phyloP scores from a whole-genome alignment of 306 rosid species.

The cucumber (Cucumis sativus) region Cucumber_9930_V3 NC_026657.2:39149001-39149500 shows the following conservation, averaged over 20 bases:
- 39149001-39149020: neutral
- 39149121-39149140: neutral
- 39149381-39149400: constrained; percentile 24
- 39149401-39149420: constrained; percentile 22
- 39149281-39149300: neutral
- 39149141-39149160: neutral
- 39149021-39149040: neutral
- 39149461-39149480: constrained; percentile 11
- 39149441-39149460: constrained; percentile 5
- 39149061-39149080: neutral
- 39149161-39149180: neutral
- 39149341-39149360: constrained; percentile 11
- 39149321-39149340: neutral
- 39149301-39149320: neutral
- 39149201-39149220: neutral
- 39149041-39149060: neutral
- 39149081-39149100: neutral
- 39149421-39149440: constrained; percentile 17
- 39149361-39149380: constrained; percentile 4
- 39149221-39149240: neutral
- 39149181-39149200: neutral
- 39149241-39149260: neutral
- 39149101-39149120: neutral
- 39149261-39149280: neutral
- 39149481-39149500: constrained; percentile 9